Evolutionary conservation across 2,329 filamentous ascomycete genomes (phyloP), one percentile per base, ranked within the genome.

Genomic region (Lasiodiplodia hormozganensis): DNA sequence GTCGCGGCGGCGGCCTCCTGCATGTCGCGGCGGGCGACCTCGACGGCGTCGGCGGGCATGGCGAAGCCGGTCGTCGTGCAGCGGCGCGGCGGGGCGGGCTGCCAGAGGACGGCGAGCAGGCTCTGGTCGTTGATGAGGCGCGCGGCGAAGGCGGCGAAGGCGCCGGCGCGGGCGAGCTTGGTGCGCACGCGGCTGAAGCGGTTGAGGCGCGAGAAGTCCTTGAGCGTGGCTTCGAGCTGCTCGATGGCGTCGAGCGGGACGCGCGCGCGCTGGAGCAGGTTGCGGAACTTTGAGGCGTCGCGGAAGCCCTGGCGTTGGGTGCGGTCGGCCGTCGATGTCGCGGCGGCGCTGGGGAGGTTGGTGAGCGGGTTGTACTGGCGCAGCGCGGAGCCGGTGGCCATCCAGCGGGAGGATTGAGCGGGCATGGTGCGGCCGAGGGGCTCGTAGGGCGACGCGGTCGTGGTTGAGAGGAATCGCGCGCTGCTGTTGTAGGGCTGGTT

Each of bases 161-260:
- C 14, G 38, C 23, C 23, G 3, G 43, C 23, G 36, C 34, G 56
- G 11, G 16, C 28, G 5, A 62, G 43, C 58, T 62, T 62, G 18
- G 58, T 62, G 58, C 43, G 58, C 40, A 62, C 23, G 16, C 58
- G 40, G 7, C 40, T 34, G 58, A 49, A 62, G 43, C 58, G 43
- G 16, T 14, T n/a, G 40, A 62, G 40, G 1, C 49, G 58, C 18
- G 28, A 11, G 28, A 62, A 28, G 58, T 43, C 58, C 40, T 21
- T 18, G 18, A n/a, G 23, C 10, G 58, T 18, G 10, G 49, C n/a
- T 7, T 47, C 43, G 18, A 62, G 40, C 18, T 51, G 58, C 25
- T 49, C 18, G 43, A 62, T 28, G 40, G 58, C 40, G 40, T 21
- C 18, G 18, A n/a, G 40, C 25, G 58, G 43, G 16, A 36, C n/a